These are phyloP conservation scores for Pontederia paniculata DNA, from an alignment of 176 grass and related monocot species.

Conservation along the genomic window DNA sequence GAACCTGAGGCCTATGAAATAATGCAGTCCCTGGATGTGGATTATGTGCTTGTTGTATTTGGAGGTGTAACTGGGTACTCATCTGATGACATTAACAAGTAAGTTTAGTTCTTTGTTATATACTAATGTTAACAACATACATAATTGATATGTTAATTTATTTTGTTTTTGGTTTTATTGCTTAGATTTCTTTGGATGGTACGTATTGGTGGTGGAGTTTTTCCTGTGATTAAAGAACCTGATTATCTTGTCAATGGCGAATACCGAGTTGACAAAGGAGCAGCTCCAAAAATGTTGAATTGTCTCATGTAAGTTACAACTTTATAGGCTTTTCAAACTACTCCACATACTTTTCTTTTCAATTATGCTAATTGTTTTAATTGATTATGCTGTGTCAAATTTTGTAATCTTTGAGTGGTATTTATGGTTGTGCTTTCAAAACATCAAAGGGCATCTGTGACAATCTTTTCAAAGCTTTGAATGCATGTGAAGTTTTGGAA, in stretches of 20 bases:
- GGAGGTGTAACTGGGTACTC: conserved; percentile 95
- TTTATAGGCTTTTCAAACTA: too few species aligned
- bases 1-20: conserved; percentile 98
- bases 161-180: neutral
- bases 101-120: conserved; percentile 17
- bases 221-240: conserved; percentile 95
- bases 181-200: conserved; percentile 91
- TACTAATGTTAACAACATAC: too few species aligned
- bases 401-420: too few species aligned
- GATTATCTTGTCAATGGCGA: conserved; percentile 99
- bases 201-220: conserved; percentile 95
- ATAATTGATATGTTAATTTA: neutral
- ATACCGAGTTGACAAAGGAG: conserved; percentile 95
- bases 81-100: conserved; percentile 99
- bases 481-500: too few species aligned
- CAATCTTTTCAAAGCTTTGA: too few species aligned
- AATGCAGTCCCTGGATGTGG: conserved; percentile 94
- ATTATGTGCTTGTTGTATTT: conserved; percentile 97
- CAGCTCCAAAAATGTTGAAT: conserved; percentile 96
- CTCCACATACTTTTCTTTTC: too few species aligned
- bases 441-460: too few species aligned
- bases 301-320: conserved; percentile 77
- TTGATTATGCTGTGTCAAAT: too few species aligned
- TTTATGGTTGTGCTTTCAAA: too few species aligned
- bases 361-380: too few species aligned